Evolutionary conservation across 2,329 filamentous ascomycete species (phyloP).

Genomic region (Madurella mycetomatis): DNA sequence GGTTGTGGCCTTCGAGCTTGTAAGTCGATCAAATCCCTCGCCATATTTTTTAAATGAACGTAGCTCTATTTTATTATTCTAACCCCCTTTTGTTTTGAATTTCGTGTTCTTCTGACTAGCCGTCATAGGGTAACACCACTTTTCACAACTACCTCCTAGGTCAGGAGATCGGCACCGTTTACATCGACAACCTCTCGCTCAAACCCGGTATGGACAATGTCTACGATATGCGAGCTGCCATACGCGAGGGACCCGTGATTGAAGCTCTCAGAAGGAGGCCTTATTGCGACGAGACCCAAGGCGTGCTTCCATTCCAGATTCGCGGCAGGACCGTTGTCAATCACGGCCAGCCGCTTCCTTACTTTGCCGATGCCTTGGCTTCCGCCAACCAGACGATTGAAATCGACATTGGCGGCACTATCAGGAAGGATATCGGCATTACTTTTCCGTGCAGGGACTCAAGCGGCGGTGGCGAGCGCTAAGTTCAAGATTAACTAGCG

Average conservation of each 20-base stretch:
- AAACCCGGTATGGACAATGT: slow-evolving; percentile 57
- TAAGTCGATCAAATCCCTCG: slow-evolving; percentile 34
- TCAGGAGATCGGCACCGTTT: slow-evolving; percentile 49
- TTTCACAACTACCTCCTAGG: slow-evolving; percentile 56
- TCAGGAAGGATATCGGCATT: slow-evolving; percentile 33
- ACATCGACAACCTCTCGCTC: slow-evolving; percentile 55
- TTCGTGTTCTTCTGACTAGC: slow-evolving; percentile 5
- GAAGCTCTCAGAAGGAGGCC: slow-evolving; percentile 37
- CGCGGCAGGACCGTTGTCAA: slow-evolving; percentile 49
- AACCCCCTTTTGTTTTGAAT: too few species aligned
- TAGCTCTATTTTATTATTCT: too few species aligned
- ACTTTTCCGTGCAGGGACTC: slow-evolving; percentile 23
- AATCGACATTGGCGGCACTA: slow-evolving; percentile 47
- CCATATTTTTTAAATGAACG: too few species aligned
- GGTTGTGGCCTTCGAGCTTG: slow-evolving; percentile 59
- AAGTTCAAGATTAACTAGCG: not conserved
- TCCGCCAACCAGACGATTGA: slow-evolving; percentile 47
- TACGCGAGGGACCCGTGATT: slow-evolving; percentile 49
- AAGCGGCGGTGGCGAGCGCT: not conserved
- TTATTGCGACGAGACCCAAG: slow-evolving; percentile 48
- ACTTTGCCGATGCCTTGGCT: slow-evolving; percentile 53
- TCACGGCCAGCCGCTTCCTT: slow-evolving; percentile 48
- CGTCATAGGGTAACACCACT: slow-evolving; percentile 54
- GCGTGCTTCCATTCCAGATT: slow-evolving; percentile 51
- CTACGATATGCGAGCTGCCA: slow-evolving; percentile 49